Conservation (phyloP, 768 basidiomycete species). For the Mycena indigotica region DNA sequence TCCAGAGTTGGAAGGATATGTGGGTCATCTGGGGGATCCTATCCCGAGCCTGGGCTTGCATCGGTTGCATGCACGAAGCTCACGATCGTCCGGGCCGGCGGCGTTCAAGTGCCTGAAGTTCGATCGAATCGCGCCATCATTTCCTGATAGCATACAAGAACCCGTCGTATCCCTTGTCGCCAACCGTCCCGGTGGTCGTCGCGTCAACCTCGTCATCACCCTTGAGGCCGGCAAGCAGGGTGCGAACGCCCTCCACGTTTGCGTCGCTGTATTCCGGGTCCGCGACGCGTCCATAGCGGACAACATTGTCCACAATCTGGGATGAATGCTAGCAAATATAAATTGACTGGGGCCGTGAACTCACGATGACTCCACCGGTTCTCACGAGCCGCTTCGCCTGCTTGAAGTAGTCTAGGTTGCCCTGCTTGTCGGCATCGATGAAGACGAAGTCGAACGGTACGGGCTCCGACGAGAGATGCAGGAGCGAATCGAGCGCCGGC, state of each 20-base stretch:
- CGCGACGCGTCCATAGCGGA: slow-evolving; percentile 34
- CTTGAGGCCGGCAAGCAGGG: slow-evolving; percentile 37
- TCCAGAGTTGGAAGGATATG: too few species aligned
- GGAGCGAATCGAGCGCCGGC: slow-evolving; percentile 52
- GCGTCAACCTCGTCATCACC: slow-evolving; percentile 36
- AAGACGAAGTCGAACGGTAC: slow-evolving; percentile 50
- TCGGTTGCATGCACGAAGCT: too few species aligned
- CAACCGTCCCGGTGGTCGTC: slow-evolving; percentile 34
- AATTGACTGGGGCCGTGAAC: slow-evolving; percentile 12
- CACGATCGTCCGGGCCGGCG: too few species aligned
- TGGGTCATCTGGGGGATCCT: too few species aligned
- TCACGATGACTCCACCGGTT: slow-evolving; percentile 47
- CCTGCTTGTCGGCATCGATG: slow-evolving; percentile 55
- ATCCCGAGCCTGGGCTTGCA: too few species aligned
- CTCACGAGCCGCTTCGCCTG: slow-evolving; percentile 46
- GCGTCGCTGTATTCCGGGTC: slow-evolving; percentile 23
- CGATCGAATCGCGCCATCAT: too few species aligned
- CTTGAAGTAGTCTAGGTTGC: slow-evolving; percentile 42
- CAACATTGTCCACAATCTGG: slow-evolving; percentile 48
- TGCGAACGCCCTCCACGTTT: slow-evolving; percentile 35
- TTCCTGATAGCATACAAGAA: slow-evolving; percentile 30
- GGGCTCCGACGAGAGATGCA: slow-evolving; percentile 45
- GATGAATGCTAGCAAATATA: not conserved
- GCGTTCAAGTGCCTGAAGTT: too few species aligned
- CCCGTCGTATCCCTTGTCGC: slow-evolving; percentile 37